Evolutionary conservation across 768 basidiomycete species (phyloP), one percentile per base, ranked within the genome.

Genomic region (Boletus rex-veris): DNA sequence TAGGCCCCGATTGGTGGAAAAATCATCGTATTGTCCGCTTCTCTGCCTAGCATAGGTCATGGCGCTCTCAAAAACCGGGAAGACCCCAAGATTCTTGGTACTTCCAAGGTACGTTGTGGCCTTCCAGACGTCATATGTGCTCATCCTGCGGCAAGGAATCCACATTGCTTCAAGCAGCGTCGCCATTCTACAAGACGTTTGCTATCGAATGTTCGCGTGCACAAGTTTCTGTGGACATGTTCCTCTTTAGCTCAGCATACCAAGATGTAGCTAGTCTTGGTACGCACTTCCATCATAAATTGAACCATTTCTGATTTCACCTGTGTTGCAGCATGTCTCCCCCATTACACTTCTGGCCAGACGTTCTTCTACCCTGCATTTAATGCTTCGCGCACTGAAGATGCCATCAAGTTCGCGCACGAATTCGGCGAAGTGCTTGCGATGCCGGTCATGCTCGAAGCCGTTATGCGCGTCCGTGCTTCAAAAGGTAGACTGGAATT

Each of bases 281-380:
- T 92, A 66, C 58, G 46, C 28, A 21, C 4, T 16, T 53, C 10
- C 4, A 50, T 52, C 36, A 30, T 9, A 26, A 30, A 21, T 3
- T 6, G 5, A 26, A 33, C 43, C 19, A 28, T 50, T 31, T 26
- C 19, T 37, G 30, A 19, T 37, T 35, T n/a, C 44, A 62, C 26
- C 31, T 18, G 8, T 50, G 28, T 53, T 42, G 31, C 53, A 94
- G 92, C 91, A 12, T 93, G 84, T 66, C 78, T 99, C 16, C 97
- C 97, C 21, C 90, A 95, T 65, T 98, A 99, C 71, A 99, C 97
- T 10, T 92, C 94, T 50, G 97, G 97, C 38, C 93, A 98, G 70
- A 97, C 95, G 0, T 98, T 92, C 76, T 95, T 95, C 69, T 99
- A 98, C 70, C 97, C 96, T 38, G 93, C 93, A 4, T 99, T 99